Evolutionary conservation across 2,329 filamentous ascomycete genomes (phyloP).

Genomic region (Aureobasidium sp.): DNA sequence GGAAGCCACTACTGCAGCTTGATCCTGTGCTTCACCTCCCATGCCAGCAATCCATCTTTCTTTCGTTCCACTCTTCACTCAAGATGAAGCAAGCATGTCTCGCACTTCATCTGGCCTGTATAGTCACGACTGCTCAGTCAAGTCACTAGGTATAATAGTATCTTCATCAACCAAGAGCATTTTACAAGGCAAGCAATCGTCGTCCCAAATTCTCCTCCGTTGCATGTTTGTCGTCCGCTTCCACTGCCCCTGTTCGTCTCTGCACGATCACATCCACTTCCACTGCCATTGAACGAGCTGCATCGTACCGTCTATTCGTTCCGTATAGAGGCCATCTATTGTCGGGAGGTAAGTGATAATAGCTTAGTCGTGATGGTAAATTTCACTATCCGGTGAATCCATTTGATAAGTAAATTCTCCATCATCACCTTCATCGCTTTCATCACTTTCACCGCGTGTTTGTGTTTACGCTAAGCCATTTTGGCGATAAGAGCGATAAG

Average conservation of each 20-base stretch:
- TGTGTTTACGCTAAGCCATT: neutral
- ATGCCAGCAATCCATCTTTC: neutral
- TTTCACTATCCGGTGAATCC: neutral
- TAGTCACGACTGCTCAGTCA: neutral
- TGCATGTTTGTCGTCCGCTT: neutral
- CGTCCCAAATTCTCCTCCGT: neutral
- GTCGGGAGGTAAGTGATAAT: too few species aligned
- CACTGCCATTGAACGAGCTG: too few species aligned
- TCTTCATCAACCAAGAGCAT: neutral
- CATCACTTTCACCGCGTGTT: neutral
- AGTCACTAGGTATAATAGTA: neutral
- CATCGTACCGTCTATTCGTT: too few species aligned
- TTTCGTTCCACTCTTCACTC: neutral
- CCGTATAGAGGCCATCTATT: too few species aligned
- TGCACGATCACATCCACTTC: neutral
- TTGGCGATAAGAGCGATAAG: neutral
- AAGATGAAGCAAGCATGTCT: neutral
- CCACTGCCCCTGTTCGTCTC: neutral
- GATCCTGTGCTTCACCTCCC: neutral
- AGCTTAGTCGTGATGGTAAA: neutral
- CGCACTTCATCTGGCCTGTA: too few species aligned
- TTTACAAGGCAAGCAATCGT: neutral
- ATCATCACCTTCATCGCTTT: neutral
- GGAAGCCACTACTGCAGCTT: neutral
- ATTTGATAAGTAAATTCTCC: neutral